These are phyloP conservation scores for Corynespora cassiicola DNA, from an alignment of 2,329 filamentous ascomycete species.

Conservation along the genomic window DNA sequence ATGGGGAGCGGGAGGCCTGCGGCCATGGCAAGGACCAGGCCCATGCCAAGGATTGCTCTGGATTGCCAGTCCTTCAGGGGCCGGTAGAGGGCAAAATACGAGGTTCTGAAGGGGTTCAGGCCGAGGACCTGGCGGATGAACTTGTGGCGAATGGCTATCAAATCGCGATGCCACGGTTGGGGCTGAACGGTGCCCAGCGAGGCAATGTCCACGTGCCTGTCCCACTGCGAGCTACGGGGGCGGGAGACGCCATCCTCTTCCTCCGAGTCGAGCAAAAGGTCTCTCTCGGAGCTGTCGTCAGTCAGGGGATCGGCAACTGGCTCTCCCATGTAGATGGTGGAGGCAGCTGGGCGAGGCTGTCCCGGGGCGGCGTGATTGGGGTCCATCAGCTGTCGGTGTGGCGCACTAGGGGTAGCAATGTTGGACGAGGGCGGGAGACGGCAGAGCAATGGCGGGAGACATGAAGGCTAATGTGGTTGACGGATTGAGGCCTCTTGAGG, in stretches of 20 bases:
- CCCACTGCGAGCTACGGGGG: slow-evolving; percentile 34
- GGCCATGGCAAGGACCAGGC: slow-evolving; percentile 54
- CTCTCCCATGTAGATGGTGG: too few relatives aligned
- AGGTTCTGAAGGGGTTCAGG: slow-evolving; percentile 54
- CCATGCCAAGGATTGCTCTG: slow-evolving; percentile 40
- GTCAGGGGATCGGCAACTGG: slow-evolving; percentile 14
- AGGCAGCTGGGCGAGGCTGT: too few relatives aligned
- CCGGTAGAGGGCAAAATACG: slow-evolving; percentile 57
- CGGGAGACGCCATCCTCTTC: slow-evolving; percentile 21
- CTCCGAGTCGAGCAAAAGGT: slow-evolving; percentile 28
- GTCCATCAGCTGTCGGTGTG: too few relatives aligned
- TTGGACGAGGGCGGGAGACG: too few relatives aligned
- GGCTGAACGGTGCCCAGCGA: slow-evolving; percentile 42
- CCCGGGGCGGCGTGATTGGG: too few relatives aligned
- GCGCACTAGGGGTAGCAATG: too few relatives aligned
- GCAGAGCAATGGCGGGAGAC: too few relatives aligned
- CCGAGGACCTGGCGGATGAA: slow-evolving; percentile 49
- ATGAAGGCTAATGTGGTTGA: too few relatives aligned
- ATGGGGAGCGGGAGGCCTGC: slow-evolving; percentile 67
- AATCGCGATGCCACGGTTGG: slow-evolving; percentile 36
- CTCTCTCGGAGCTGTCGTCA: slow-evolving; percentile 22
- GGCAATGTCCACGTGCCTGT: slow-evolving; percentile 40
- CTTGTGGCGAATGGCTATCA: slow-evolving; percentile 36
- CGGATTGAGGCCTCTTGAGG: too few relatives aligned
- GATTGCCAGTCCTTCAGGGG: slow-evolving; percentile 51